Evolutionary conservation across 2,329 filamentous ascomycete genomes (phyloP).

Genomic region (Acrodontium crateriforme): DNA sequence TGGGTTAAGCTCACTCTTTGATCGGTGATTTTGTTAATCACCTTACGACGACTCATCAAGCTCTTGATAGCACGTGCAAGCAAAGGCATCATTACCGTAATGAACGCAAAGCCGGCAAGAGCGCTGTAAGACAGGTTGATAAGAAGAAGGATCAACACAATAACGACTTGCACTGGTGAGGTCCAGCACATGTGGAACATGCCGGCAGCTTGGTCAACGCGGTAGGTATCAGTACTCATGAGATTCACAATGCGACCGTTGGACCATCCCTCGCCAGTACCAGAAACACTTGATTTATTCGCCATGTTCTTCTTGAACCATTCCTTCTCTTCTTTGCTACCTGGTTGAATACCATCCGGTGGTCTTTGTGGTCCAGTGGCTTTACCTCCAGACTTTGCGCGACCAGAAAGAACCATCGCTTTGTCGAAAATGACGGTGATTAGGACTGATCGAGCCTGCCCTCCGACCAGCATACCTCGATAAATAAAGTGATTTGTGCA

Average conservation of each 20-base stretch:
- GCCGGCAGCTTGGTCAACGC: constrained; percentile 74
- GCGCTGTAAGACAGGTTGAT: constrained; percentile 86
- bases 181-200: constrained; percentile 91
- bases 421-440: constrained; percentile 88
- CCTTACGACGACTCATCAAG: constrained; percentile 59
- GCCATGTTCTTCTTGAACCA: constrained; percentile 33
- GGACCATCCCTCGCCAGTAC: constrained; percentile 71
- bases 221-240: constrained; percentile 92
- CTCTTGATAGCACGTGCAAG: constrained; percentile 64
- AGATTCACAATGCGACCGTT: constrained; percentile 86
- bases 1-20: constrained; percentile 83
- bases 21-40: constrained; percentile 88
- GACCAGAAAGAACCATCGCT: constrained; percentile 72
- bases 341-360: constrained; percentile 31
- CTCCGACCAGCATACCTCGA: constrained; percentile 80
- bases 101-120: constrained; percentile 70
- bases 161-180: constrained; percentile 59
- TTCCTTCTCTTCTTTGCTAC: constrained; percentile 37
- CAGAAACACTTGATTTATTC: constrained; percentile 38
- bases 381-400: constrained; percentile 71
- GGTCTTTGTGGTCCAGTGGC: constrained; percentile 19
- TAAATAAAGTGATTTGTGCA: constrained; percentile 86
- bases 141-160: constrained; percentile 67
- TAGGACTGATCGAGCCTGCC: constrained; percentile 64
- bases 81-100: constrained; percentile 64